Conservation (phyloP, 768 basidiomycete species). For the Cyclocybe cylindracea region DNA sequence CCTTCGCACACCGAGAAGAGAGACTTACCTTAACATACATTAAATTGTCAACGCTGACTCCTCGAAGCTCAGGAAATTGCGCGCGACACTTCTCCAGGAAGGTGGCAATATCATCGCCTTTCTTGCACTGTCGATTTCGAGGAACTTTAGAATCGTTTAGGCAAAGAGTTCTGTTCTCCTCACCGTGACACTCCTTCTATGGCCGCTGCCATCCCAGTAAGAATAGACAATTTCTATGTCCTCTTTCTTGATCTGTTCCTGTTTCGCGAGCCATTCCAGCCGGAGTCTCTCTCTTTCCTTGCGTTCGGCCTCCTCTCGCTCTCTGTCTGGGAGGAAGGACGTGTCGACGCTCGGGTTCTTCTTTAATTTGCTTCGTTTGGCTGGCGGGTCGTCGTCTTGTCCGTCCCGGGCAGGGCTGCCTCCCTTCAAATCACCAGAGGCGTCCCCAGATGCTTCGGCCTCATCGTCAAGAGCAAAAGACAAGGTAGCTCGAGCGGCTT, state of each 20-base stretch:
- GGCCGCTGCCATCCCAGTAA: slow-evolving; percentile 98
- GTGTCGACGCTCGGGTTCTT: slow-evolving; percentile 98
- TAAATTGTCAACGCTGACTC: slow-evolving; percentile 90
- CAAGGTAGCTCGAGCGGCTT: slow-evolving; percentile 81
- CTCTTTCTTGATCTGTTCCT: slow-evolving; percentile 60
- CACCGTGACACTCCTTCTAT: slow-evolving; percentile 88
- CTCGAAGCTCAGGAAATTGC: slow-evolving; percentile 91
- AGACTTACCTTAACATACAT: slow-evolving; percentile 95
- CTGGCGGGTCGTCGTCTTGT: slow-evolving; percentile 45
- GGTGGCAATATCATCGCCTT: slow-evolving; percentile 83
- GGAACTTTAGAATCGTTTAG: background rate
- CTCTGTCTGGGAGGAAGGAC: slow-evolving; percentile 97
- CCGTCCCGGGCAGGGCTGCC: slow-evolving; percentile 38
- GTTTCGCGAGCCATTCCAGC: slow-evolving; percentile 83
- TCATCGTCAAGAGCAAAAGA: slow-evolving; percentile 92
- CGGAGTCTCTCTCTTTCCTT: slow-evolving; percentile 86
- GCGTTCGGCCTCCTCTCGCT: slow-evolving; percentile 91
- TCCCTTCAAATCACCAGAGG: slow-evolving; percentile 27
- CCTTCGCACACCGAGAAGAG: background rate
- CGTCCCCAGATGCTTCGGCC: slow-evolving; percentile 37
- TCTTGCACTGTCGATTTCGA: slow-evolving; percentile 75
- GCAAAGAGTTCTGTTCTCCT: slow-evolving; percentile 27
- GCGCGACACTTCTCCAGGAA: slow-evolving; percentile 93
- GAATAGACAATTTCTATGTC: slow-evolving; percentile 95
- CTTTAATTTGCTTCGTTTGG: slow-evolving; percentile 78